Evolutionary conservation across 2,329 filamentous ascomycete genomes (phyloP), one percentile per base, ranked within the genome.

Genomic region (Chaetomium olivaceum): DNA sequence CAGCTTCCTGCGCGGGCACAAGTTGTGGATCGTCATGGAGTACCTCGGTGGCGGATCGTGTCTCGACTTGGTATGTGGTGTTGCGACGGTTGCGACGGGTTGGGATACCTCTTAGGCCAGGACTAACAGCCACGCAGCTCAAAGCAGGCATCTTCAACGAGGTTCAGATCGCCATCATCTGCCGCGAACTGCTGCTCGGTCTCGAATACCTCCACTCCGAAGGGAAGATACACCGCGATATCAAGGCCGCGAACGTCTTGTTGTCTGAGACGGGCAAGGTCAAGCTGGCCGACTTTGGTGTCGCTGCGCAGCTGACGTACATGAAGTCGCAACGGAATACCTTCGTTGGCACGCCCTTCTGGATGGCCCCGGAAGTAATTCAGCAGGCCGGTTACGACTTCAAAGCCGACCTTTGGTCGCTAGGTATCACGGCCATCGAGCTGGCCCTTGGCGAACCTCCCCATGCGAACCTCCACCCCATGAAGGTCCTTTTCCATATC

Each of bases 11-110:
- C 88, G 92, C 72, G 95, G 95, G 29, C 91, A 93, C 76, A 99
- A 98, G 80, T 82, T 99, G 82, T 99, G 95, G 95, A 99, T 99
- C 75, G 92, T 98, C 65, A 99, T 99, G 95, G 95, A 99, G 78
- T 99, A 91, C 75, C 82, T 99, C 12, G 95, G 95, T 6, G 95
- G 95, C 69, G 95, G 95, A 50, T 98, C 95, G 21, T 97, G 95
- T 76, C 84, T 97, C 70, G 95, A 99, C 77, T 78, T 99, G 82
- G 91, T 96, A 85, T 73, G 83, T 68, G 48, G 39, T 25, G 25
- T 46, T 23, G 63, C 27, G 50, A 23, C 19, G 39, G 23, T 46
- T 25, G 63, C 27, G 52, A 25, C 16, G 39, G 31, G 19, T 39
- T 51, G 19, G 57, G 8, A 29, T 23, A 11, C 5, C 46, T 19